phyloP scores from a whole-genome alignment of 78 protist species.

The Dictyostelium capitatum region DNA sequence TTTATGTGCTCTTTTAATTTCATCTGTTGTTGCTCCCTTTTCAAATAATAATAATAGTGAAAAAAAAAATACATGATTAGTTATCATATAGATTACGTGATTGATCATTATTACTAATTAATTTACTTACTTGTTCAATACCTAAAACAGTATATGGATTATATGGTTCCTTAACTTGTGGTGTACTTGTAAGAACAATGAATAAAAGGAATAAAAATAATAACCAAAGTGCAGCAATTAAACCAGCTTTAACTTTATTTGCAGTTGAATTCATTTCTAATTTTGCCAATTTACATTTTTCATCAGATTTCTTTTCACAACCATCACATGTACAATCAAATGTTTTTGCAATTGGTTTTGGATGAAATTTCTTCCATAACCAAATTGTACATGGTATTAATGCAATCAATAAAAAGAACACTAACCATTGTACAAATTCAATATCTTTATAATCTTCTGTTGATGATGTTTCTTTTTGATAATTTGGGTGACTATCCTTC shows the following conservation, averaged over 20 bases:
- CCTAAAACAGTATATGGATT: constrained; percentile 50
- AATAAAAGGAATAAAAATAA: constrained; percentile 2
- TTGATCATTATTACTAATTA: not conserved
- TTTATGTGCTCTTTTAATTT: constrained; percentile 78
- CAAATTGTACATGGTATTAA: constrained; percentile 46
- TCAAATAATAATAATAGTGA: not conserved
- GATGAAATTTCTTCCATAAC: constrained; percentile 10
- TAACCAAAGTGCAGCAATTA: constrained; percentile 10
- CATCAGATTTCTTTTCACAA: constrained; percentile 10
- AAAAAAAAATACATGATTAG: too few relatives aligned
- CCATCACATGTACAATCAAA: constrained; percentile 51
- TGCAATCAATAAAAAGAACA: constrained; percentile 19
- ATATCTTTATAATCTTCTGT: constrained; percentile 59
- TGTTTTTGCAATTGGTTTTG: not conserved
- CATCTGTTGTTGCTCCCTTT: constrained; percentile 67
- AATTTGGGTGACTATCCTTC: constrained; percentile 27
- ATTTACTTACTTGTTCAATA: constrained; percentile 17
- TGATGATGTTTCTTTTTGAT: constrained; percentile 35
- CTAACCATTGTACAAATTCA: constrained; percentile 54
- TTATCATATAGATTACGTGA: not conserved
- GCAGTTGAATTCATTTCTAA: not conserved
- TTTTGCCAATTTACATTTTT: not conserved
- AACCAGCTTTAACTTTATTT: constrained; percentile 1
- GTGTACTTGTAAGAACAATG: not conserved
- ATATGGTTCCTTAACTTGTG: constrained; percentile 34